Percentiles rank a stretch among this genome's conserved stretches.
Conservation (phyloP, 345 rosid genomes). For the Odontarrhena argentea region DNA sequence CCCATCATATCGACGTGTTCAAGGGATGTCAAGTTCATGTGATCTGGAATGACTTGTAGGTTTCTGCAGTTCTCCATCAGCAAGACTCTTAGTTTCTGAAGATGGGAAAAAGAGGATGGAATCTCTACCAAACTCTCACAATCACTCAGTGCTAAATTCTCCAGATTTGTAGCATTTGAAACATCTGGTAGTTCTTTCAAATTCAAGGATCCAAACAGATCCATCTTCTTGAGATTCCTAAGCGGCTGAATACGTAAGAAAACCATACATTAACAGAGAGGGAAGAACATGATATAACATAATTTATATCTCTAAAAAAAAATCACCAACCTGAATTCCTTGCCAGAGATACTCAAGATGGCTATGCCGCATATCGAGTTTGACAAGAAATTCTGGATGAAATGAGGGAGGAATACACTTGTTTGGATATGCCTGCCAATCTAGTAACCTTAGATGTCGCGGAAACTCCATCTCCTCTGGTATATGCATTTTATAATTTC, state of each 20-base stretch:
- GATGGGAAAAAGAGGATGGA: constrained; percentile 5
- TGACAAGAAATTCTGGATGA: constrained; percentile 11
- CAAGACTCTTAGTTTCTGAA: constrained; percentile 17
- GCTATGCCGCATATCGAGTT: not conserved
- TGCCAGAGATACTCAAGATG: constrained; percentile 34
- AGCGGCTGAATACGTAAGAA: constrained; percentile 7
- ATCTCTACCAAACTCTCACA: constrained; percentile 32
- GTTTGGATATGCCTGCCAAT: constrained; percentile 33
- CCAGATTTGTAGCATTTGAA: constrained; percentile 32
- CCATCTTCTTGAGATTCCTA: constrained; percentile 19
- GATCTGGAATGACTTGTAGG: no score
- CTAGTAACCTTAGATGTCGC: constrained; percentile 7
- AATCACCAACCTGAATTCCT: constrained; percentile 28
- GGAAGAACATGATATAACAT: not conserved
- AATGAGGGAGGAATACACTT: constrained; percentile 29
- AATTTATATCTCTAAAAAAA: not conserved
- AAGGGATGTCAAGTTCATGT: constrained; percentile 20
- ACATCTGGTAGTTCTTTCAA: constrained; percentile 30
- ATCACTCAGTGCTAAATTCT: not conserved
- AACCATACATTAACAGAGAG: not conserved
- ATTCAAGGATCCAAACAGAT: not conserved
- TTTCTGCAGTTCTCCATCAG: not conserved
- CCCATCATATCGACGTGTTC: no score
- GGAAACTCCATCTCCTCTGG: constrained; percentile 10
- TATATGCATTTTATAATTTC: not conserved